Evolutionary conservation across 257 asterid genomes (phyloP).

Genomic region (Solanum paucissectum): DNA sequence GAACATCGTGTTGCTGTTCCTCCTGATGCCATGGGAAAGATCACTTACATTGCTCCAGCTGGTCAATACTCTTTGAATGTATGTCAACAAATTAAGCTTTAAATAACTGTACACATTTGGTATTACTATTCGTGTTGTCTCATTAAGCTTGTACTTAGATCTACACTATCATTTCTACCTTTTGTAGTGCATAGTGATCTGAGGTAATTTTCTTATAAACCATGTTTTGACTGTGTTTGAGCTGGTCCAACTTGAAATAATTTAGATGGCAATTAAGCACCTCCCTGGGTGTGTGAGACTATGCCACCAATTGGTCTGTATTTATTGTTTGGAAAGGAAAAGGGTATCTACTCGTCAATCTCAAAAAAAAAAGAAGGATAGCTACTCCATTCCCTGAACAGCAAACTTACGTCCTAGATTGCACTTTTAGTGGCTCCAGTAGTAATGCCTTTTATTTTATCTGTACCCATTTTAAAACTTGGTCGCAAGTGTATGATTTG

Average conservation of each 20-base stretch:
- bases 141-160: not conserved
- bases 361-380: too few species aligned
- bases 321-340: not conserved
- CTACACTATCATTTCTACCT: not conserved
- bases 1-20: conserved; percentile 86
- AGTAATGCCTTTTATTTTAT: not conserved
- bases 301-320: not conserved
- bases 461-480: not conserved
- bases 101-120: not conserved
- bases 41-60: conserved; percentile 81
- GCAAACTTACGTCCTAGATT: not conserved
- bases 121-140: not conserved
- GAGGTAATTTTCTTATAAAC: not conserved
- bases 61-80: conserved; percentile 95
- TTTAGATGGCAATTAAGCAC: conserved; percentile 3
- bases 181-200: not conserved
- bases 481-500: not conserved
- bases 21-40: conserved; percentile 97
- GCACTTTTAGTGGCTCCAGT: not conserved
- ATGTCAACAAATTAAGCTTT: not conserved
- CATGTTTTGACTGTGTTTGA: not conserved
- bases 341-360: not conserved
- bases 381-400: not conserved
- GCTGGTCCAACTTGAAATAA: not conserved
- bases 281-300: not conserved